phyloP scores from a whole-genome alignment of 2,329 filamentous ascomycete genomes.

The Botrytis medusae region DNA sequence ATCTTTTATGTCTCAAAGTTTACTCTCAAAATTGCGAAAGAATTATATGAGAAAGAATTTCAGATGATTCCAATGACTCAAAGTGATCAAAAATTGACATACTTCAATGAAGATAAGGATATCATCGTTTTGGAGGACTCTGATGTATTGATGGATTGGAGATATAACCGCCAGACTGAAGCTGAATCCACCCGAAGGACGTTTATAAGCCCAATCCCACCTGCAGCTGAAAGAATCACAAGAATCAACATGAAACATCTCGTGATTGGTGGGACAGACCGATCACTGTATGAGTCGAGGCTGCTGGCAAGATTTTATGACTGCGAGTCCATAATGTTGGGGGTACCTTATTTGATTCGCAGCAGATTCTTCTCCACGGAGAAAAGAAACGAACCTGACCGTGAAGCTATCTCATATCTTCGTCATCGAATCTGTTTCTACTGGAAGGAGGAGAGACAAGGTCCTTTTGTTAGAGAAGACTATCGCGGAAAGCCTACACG shows the following conservation, averaged over 20 bases:
- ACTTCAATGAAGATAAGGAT: constrained; percentile 3
- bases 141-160: background rate
- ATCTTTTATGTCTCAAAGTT: background rate
- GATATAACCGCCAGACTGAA: constrained; percentile 1
- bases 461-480: background rate
- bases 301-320: constrained; percentile 4
- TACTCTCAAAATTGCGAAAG: background rate
- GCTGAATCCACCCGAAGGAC: background rate
- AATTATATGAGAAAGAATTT: background rate
- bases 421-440: background rate
- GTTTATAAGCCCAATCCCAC: accelerated
- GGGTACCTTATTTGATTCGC: too few species aligned
- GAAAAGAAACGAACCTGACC: background rate
- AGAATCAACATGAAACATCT: constrained; percentile 12
- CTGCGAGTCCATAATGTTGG: constrained; percentile 2
- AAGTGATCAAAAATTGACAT: background rate
- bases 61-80: background rate
- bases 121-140: background rate
- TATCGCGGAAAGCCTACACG: background rate
- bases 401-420: background rate
- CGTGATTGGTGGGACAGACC: background rate
- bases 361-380: background rate
- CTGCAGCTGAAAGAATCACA: background rate
- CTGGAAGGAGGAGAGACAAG: background rate
- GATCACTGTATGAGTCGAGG: background rate